Evolutionary conservation across 495 filamentous ascomycete genomes (phyloP), one percentile per base, ranked within the genome.

Genomic region (Alectoria sarmentosa): DNA sequence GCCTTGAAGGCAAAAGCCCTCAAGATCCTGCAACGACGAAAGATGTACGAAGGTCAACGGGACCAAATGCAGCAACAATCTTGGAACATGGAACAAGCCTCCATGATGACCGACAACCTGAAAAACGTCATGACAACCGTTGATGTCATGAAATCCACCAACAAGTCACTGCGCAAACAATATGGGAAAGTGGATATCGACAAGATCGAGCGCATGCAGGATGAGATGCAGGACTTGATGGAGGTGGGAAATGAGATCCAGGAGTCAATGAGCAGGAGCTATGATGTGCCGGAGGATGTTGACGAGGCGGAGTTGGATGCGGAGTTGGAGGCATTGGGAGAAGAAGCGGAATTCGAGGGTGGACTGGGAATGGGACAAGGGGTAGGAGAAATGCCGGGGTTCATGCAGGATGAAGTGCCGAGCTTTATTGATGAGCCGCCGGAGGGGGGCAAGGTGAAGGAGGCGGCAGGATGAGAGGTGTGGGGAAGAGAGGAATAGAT

Each of bases 41-140:
- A 96, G 72, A 88, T 93, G 77, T 96, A 97, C 84, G 94, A 98
- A 75, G 78, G 81, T 14, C 93, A 98, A 78, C 88, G 92, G 23
- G 93, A 98, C 69, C 92, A 98, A 77, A 87, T 98, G 62, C 90
- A 95, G 75, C 85, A 88, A 69, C 94, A 98, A 75, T 89, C 88
- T 17, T 98, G 94, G 94, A 98, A 98, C 78, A 97, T 98, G 92
- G 92, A 98, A 75, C 94, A 98, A 73, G 94, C 94, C 9, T 89
- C 90, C 74, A 96, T 95, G 82, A 98, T 98, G 95, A 92, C 94
- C 77, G 94, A 98, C 76, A 98, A 98, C 70, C 86, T 98, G 41
- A 95, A 96, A 73, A 97, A 98, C 75, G 92, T 95, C 61, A 96
- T 98, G 92, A 94, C 91, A 28, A 98, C 94, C 0, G 91, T 98